phyloP scores from a whole-genome alignment of 2,329 filamentous ascomycete genomes.

The Colletotrichum musicola region DNA sequence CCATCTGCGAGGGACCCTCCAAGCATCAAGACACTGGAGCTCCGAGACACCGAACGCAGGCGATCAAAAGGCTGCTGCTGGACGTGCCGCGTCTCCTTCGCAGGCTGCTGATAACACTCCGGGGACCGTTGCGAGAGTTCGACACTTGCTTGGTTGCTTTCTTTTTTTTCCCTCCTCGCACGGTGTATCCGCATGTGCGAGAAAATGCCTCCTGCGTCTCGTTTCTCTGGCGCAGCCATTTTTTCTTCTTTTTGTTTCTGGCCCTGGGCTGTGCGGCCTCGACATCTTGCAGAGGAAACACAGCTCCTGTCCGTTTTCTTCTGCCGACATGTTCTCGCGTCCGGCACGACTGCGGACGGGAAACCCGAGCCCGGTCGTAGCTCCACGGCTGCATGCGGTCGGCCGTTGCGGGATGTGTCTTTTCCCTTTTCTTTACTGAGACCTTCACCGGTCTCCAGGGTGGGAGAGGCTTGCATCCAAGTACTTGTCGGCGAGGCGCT shows the following conservation, averaged over 20 bases:
- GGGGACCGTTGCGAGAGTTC: background rate
- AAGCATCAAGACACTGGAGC: constrained; percentile 1
- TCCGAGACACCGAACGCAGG: constrained; percentile 3
- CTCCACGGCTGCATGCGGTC: background rate
- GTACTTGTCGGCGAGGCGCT: constrained; percentile 5
- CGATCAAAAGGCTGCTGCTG: background rate
- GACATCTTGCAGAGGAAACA: background rate
- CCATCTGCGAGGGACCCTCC: constrained; percentile 5
- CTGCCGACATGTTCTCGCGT: constrained; percentile 6
- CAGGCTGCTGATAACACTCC: background rate
- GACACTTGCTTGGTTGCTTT: constrained; percentile 9
- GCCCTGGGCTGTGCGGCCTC: background rate
- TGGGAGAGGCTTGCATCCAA: constrained; percentile 15
- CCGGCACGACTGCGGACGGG: background rate
- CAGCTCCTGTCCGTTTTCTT: background rate
- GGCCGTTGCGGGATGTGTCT: background rate
- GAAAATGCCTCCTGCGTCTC: constrained; percentile 12
- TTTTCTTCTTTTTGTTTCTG: constrained; percentile 17
- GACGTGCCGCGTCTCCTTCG: constrained; percentile 1
- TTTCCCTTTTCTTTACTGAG: too few species aligned
- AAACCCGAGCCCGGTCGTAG: background rate
- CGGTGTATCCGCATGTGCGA: background rate
- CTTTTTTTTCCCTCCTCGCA: background rate
- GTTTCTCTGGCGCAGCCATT: constrained; percentile 14
- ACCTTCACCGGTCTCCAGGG: constrained; percentile 17